Conservation (phyloP, 2,329 filamentous ascomycete genomes). For the Microascus cirrosus region DNA sequence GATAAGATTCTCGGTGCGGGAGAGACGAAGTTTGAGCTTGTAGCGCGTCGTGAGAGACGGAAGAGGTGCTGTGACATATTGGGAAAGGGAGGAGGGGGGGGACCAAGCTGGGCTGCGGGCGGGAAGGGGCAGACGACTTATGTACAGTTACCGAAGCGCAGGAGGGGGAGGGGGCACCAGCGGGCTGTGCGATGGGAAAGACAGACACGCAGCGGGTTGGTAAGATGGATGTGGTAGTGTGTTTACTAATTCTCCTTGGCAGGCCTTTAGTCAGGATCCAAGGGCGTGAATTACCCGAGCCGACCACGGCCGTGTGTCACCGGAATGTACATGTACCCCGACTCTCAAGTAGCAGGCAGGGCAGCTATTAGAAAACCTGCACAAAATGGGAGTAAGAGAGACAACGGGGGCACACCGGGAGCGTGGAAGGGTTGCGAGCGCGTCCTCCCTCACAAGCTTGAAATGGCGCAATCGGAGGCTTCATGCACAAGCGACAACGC, state of each 20-base stretch:
- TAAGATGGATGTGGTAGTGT: not conserved
- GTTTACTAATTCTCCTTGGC: not conserved
- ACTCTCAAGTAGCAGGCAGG: not conserved
- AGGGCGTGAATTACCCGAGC: not conserved
- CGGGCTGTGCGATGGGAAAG: not conserved
- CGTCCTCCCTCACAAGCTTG: no score
- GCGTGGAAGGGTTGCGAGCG: no score
- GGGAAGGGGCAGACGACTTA: not conserved
- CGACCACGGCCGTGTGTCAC: not conserved
- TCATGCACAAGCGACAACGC: not conserved
- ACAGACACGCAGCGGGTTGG: not conserved
- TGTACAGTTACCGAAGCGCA: not conserved
- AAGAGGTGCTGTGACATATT: slow-evolving; percentile 2
- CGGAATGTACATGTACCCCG: not conserved
- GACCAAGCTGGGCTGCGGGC: not conserved
- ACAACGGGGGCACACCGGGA: not conserved
- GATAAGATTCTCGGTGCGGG: not conserved
- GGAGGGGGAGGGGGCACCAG: not conserved
- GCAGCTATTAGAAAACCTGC: not conserved
- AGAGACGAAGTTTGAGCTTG: not conserved
- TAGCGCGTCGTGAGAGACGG: not conserved
- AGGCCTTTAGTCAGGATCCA: not conserved
- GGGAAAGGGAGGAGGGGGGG: not conserved
- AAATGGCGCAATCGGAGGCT: not conserved
- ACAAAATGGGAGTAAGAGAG: not conserved